A percentile compares a stretch with the other conserved stretches of the same genome.
phyloP scores from a whole-genome alignment of 1,284 basidiomycete species.

The Porodaedalea pini region DNA sequence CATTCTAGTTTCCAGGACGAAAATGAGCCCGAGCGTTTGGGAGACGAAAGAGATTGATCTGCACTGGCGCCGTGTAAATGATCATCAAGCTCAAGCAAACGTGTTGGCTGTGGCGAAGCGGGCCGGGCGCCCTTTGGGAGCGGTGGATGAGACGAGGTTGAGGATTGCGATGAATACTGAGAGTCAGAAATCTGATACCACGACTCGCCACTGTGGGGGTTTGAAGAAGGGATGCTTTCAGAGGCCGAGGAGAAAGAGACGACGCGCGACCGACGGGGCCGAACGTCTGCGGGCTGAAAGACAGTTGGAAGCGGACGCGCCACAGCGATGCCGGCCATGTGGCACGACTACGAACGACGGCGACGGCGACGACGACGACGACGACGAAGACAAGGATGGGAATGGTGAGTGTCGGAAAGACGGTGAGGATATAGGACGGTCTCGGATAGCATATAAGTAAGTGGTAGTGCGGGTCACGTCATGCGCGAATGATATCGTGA shows the following conservation, averaged over 20 bases:
- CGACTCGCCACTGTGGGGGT: conserved; percentile 12
- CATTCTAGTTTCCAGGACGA: conserved; percentile 21
- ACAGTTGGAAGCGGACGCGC: conserved; percentile 17
- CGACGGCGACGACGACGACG: conserved; percentile 3
- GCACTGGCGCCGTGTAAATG: not conserved
- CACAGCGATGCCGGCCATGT: conserved; percentile 7
- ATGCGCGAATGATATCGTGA: too few species aligned
- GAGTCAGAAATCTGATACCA: conserved; percentile 12
- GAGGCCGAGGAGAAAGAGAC: conserved; percentile 14
- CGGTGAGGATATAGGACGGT: not conserved
- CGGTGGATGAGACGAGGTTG: conserved; percentile 4
- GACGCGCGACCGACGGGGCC: not conserved
- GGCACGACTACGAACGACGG: not conserved
- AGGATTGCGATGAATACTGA: conserved; percentile 13
- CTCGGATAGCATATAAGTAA: not conserved
- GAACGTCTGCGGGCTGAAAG: conserved; percentile 2
- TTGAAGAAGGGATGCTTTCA: conserved; percentile 1
- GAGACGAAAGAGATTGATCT: not conserved
- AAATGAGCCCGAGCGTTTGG: conserved; percentile 6
- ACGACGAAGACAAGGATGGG: not conserved
- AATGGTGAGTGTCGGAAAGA: not conserved
- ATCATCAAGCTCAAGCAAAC: not conserved
- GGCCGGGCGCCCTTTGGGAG: conserved; percentile 20
- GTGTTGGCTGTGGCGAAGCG: conserved; percentile 16
- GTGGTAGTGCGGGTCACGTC: not conserved